Evolutionary conservation across 169 alveolate genomes (phyloP).

Genomic region (Cryptosporidium ubiquitum): DNA sequence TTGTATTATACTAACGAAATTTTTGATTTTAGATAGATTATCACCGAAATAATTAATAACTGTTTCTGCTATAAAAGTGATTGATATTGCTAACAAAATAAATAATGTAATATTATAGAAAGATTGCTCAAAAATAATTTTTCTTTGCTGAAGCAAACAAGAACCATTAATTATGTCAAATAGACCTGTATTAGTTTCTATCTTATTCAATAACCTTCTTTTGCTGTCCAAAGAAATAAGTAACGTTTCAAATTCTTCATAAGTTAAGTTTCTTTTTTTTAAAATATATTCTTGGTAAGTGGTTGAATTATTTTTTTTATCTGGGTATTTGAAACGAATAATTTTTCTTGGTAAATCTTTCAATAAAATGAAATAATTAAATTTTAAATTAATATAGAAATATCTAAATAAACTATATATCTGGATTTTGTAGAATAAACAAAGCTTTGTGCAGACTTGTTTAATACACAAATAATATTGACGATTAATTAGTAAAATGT

Average conservation of each 20-base stretch:
- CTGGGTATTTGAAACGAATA: not conserved
- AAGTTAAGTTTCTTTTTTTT: constrained; percentile 1
- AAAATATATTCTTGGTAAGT: not conserved
- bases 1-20: not conserved
- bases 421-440: not conserved
- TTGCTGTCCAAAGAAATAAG: constrained; percentile 21
- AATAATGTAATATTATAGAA: constrained; percentile 16
- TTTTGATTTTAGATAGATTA: not conserved
- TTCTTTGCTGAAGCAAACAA: constrained; percentile 1
- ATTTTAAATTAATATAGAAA: not conserved
- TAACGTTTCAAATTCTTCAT: constrained; percentile 38
- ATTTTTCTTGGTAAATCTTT: not conserved
- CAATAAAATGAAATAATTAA: not conserved
- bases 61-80: not conserved
- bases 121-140: constrained; percentile 2
- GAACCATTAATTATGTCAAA: constrained; percentile 1
- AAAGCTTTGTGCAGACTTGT: not conserved
- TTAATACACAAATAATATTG: no score
- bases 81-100: not conserved
- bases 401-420: no score
- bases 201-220: not conserved
- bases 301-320: not conserved
- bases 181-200: not conserved
- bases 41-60: not conserved
- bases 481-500: not conserved